Evolutionary conservation across 257 asterid species (phyloP), one percentile per base, ranked within the genome.

Genomic region (Osmanthus fragrans): DNA sequence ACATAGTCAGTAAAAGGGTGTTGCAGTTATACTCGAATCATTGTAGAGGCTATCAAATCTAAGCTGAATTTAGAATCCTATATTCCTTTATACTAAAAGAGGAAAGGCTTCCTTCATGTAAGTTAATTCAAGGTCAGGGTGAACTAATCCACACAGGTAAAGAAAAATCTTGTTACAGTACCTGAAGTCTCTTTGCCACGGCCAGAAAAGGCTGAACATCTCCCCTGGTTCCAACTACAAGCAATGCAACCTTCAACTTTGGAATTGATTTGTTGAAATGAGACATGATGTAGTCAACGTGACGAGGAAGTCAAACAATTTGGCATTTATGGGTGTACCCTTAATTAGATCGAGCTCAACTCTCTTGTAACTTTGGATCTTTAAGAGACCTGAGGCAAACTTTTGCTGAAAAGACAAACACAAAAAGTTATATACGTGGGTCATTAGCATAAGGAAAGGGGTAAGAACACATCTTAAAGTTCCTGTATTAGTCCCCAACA

Each of bases 121-220:
- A 25, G 1, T 54, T 54, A 54, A 54, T 54, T 54, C 11, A 3
- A 54, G 23, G 9, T 54, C 27, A 54, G 19, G 25, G 65, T 51
- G 21, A 21, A 21, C 29, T 56, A 0, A 19, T 3, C 25, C 29
- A n/a, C 65, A 21, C 12, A 6, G 65, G 27, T 5, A n/a, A 5
- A 9, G 9, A 3, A 56, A 56, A 56, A 19, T 2, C 3, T n/a
- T n/a, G 3, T 8, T 15, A n/a, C 72, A 16, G 36, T 77, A 91
- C 97, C 92, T 90, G 96, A 85, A 96, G 97, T 83, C 96, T 92
- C 84, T 78, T 93, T 64, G 98, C 98, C 58, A 96, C 69, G 47
- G 99, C 99, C 75, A 96, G 88, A 86, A 96, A 96, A 36, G 98
- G 98, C 77, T 96, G 99, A 79, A 96, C 98, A 78, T 96, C 99